Evolutionary conservation across 441 rosid species (phyloP), one percentile per base, ranked within the genome.

Genomic region (Euphorbia celastroides): DNA sequence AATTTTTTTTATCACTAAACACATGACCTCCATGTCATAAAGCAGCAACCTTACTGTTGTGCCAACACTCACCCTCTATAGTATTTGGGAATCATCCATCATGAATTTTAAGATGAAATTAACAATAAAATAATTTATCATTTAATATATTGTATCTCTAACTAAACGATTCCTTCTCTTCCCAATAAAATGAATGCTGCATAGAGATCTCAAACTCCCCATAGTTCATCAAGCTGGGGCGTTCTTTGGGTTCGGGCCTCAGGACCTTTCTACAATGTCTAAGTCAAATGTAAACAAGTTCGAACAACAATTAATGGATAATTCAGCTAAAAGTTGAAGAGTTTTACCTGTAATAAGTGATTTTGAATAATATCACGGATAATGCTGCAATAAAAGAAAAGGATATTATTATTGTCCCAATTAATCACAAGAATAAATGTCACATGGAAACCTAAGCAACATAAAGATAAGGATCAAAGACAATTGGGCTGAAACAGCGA

Each of bases 341-440:
- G 17, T 36, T 77, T 83, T 75, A 88, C 99, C 97, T 94, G 98
- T 74, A 94, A 74, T 32, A 94, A 77, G 80, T 94, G 99, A 79
- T 94, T 92, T 79, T 94, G 99, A 70, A 94, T 94, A 72, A 94
- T 92, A 75, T 94, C 99, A 16, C 98, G 98, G 72, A 94, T 94
- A 73, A 94, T 94, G 75, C 98, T 94, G 96, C 76, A 75, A 63
- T 72, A 66, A 62, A 22, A 28, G 64, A 25, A 42, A 67, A 62
- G 20, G 34, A 51, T 42, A 69, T 61, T 13, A 60, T 44, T 32
- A 4, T 48, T 20, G 13, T 26, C 12, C 32, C 2, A 36, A 41
- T 71, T 30, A 72, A 66, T 50, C 32, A 56, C 32, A 65, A 16
- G 25, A 19, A 64, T 55, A 14, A 52, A 34, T 12, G 59, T 51